Evolutionary conservation across 1,284 basidiomycete species (phyloP).

Genomic region (Calocybe gambosa): DNA sequence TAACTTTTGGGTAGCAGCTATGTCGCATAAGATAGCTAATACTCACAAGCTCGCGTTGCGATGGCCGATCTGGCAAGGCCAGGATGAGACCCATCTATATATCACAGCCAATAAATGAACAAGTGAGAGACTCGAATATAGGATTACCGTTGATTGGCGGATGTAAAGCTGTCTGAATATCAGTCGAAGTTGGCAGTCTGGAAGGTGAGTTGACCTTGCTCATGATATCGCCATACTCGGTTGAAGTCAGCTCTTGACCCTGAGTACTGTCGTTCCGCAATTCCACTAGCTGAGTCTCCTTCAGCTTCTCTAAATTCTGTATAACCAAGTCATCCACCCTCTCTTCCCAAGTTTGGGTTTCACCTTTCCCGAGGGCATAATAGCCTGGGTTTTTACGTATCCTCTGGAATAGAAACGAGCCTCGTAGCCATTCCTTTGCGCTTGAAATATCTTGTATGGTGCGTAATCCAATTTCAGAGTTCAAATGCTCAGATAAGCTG

Average conservation of each 20-base stretch:
- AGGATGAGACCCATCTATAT: constrained; percentile 66
- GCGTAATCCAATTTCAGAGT: constrained; percentile 84
- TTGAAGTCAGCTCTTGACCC: constrained; percentile 42
- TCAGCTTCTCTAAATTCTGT: constrained; percentile 56
- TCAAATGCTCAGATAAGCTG: constrained; percentile 84
- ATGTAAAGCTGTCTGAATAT: constrained; percentile 51
- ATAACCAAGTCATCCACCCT: constrained; percentile 67
- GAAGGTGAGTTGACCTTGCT: constrained; percentile 52
- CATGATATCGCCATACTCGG: constrained; percentile 79
- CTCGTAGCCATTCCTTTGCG: constrained; percentile 76
- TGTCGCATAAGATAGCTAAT: not conserved
- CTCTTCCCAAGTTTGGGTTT: constrained; percentile 61
- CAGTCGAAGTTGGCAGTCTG: constrained; percentile 5
- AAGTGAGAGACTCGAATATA: not conserved
- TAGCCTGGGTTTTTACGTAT: constrained; percentile 76
- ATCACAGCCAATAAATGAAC: not conserved
- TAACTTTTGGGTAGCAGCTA: constrained; percentile 2
- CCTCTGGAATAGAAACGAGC: constrained; percentile 79
- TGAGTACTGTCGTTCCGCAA: constrained; percentile 29
- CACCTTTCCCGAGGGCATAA: constrained; percentile 61
- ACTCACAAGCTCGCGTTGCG: constrained; percentile 60
- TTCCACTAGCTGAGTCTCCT: constrained; percentile 54
- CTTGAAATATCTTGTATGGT: constrained; percentile 66
- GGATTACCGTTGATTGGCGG: constrained; percentile 55
- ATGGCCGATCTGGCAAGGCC: constrained; percentile 46